Percentiles rank a stretch among this genome's conserved stretches.
Evolutionary conservation across 1,139 yeast species (phyloP).

Genomic region (Geotrichum citri-aurantii): DNA sequence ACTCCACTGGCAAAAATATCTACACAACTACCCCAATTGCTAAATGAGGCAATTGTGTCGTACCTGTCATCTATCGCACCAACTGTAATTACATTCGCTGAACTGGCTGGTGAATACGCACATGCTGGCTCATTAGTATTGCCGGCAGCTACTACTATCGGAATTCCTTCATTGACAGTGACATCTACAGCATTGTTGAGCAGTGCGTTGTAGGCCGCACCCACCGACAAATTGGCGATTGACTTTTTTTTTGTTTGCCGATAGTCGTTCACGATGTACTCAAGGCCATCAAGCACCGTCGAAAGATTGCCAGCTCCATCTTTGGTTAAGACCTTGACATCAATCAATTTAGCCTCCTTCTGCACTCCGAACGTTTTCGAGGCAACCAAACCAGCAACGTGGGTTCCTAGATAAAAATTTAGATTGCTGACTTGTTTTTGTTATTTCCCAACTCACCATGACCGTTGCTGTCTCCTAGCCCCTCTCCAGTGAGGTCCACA

Average conservation of each 20-base stretch:
- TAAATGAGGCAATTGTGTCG: slow-evolving; percentile 67
- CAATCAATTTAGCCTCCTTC: slow-evolving; percentile 56
- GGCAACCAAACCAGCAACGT: slow-evolving; percentile 85
- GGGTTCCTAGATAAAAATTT: slow-evolving; percentile 50
- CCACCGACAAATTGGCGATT: slow-evolving; percentile 74
- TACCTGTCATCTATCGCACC: slow-evolving; percentile 80
- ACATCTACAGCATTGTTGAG: slow-evolving; percentile 72
- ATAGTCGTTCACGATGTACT: slow-evolving; percentile 64
- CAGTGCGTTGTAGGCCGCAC: slow-evolving; percentile 61
- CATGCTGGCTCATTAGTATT: slow-evolving; percentile 78
- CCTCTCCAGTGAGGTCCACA: slow-evolving; percentile 57
- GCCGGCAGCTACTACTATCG: slow-evolving; percentile 86
- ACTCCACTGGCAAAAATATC: slow-evolving; percentile 84
- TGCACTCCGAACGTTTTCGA: slow-evolving; percentile 76
- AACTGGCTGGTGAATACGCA: slow-evolving; percentile 72
- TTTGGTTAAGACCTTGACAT: slow-evolving; percentile 65
- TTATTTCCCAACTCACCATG: slow-evolving; percentile 39
- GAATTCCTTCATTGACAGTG: slow-evolving; percentile 64
- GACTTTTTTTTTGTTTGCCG: slow-evolving; percentile 44
- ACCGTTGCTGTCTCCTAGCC: slow-evolving; percentile 60
- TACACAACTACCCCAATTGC: slow-evolving; percentile 89
- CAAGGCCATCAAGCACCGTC: slow-evolving; percentile 69
- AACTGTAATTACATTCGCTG: slow-evolving; percentile 67
- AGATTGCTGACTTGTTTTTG: neutral
- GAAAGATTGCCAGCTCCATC: slow-evolving; percentile 59